Evolutionary conservation across 2,329 filamentous ascomycete species (phyloP).

Genomic region (Talaromyces marneffei): DNA sequence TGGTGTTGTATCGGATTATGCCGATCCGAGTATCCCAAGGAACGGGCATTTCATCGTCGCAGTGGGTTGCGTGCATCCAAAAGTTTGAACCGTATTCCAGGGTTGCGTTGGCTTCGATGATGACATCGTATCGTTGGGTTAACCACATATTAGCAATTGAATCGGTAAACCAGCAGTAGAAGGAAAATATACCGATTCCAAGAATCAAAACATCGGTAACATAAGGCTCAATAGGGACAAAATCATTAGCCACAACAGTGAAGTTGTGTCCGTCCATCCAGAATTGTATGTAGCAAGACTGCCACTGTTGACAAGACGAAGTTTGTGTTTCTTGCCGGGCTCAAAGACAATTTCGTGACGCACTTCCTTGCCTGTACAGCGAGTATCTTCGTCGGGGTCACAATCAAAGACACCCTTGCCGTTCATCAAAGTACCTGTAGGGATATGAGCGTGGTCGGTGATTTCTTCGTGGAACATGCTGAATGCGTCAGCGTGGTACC

Average conservation of each 20-base stretch:
- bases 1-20: conserved; percentile 48
- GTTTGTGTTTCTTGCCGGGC: conserved; percentile 26
- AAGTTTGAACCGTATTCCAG: conserved; percentile 19
- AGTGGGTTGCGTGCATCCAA: conserved; percentile 41
- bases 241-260: conserved; percentile 50
- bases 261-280: conserved; percentile 47
- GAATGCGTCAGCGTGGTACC: conserved; percentile 24
- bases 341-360: conserved; percentile 46
- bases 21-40: conserved; percentile 34
- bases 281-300: conserved; percentile 35
- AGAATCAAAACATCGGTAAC: conserved; percentile 31
- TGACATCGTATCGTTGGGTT: conserved; percentile 17
- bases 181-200: not conserved
- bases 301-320: conserved; percentile 26
- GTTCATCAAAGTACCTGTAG: conserved; percentile 44
- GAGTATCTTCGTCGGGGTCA: conserved; percentile 4
- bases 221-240: conserved; percentile 53
- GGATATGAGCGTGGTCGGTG: conserved; percentile 20
- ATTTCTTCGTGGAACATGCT: conserved; percentile 19
- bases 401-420: conserved; percentile 29
- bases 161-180: not conserved
- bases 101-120: conserved; percentile 25
- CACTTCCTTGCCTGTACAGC: conserved; percentile 23
- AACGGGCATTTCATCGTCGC: conserved; percentile 34
- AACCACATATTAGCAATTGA: conserved; percentile 36